Evolutionary conservation across 2,329 filamentous ascomycete genomes (phyloP), one percentile per base, ranked within the genome.

Genomic region (Colletotrichum musae): DNA sequence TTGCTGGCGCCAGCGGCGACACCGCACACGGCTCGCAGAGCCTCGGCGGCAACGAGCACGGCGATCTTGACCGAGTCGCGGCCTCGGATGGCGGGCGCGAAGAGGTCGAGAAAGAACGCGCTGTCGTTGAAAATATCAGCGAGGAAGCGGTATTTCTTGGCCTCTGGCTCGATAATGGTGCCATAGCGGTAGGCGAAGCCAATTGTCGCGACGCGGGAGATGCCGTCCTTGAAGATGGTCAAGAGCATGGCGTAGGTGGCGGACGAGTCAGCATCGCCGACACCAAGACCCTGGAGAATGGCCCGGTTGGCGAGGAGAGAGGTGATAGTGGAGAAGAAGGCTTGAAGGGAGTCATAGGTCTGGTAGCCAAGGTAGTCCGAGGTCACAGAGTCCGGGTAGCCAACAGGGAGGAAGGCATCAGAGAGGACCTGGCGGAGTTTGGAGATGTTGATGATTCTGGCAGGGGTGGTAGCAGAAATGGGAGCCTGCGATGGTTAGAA

Each of bases 1-100:
- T 98, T 98, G 72, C 93, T 93, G 63, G 94, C 94, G 13, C 93
- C 94, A 0, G 94, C 95, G 0, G 95, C 93, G 5, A 98, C 94
- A 28, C 95, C 96, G 77, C 96, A 98, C 0, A 98, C 82, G 0
- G 87, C 84, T 3, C 88, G 81, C 52, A 90, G 78, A 16, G 86
- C 82, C 63, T 88, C 85, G 2, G 86, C 84, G 0, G 78, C 78
- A 5, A 86, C 83, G 56, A 90, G 82, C 7, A 86, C 82, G 3
- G 82, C 58, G 6, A 88, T 79, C 73, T 88, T 88, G 32, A 82
- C 80, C 56, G 32, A 36, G 80, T 79, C 0, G 83, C 77, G 0
- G 92, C 89, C 32, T 36, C 32, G 32, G 53, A 97, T 88, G 16
- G 88, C 88, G 0, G 94, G 94, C 4, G 92, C 94, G 47, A 95